phyloP scores from a whole-genome alignment of 1,139 yeast species.

The Zygoascus sp. region DNA sequence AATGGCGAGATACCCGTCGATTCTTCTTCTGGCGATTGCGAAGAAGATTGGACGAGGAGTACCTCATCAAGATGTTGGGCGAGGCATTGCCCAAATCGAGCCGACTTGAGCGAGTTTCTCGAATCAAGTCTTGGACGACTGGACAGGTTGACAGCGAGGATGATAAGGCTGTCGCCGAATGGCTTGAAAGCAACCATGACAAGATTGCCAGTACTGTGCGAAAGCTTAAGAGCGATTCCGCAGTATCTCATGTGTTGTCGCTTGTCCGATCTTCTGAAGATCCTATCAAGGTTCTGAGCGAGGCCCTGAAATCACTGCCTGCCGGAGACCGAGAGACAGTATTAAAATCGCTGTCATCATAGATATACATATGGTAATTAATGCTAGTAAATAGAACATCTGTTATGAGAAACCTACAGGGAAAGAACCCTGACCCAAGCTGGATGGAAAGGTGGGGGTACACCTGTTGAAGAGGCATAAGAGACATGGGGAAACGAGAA shows the following conservation, averaged over 20 bases:
- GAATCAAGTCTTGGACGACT: conserved; percentile 79
- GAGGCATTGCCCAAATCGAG: conserved; percentile 58
- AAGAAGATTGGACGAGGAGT: conserved; percentile 92
- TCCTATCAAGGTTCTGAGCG: conserved; percentile 54
- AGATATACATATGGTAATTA: background rate
- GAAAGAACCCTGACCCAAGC: no score
- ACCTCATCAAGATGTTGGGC: conserved; percentile 69
- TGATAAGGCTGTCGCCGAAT: conserved; percentile 74
- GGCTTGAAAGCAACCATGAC: conserved; percentile 78
- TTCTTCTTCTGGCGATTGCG: conserved; percentile 98
- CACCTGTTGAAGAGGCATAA: background rate
- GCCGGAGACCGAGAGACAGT: conserved; percentile 57
- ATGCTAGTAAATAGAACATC: background rate
- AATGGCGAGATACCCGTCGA: conserved; percentile 86
- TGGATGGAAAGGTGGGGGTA: background rate
- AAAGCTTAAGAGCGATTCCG: conserved; percentile 41
- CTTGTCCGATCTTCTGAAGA: conserved; percentile 29
- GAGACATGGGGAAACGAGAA: background rate
- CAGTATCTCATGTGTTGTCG: conserved; percentile 15
- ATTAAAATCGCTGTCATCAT: conserved; percentile 29
- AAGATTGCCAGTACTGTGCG: conserved; percentile 57
- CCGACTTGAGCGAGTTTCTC: conserved; percentile 77
- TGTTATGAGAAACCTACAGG: no score
- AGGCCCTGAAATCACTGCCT: conserved; percentile 55
- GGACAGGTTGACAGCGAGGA: conserved; percentile 65